Evolutionary conservation across 257 asterid species (phyloP), one percentile per base, ranked within the genome.

Genomic region (Petrea volubilis): DNA sequence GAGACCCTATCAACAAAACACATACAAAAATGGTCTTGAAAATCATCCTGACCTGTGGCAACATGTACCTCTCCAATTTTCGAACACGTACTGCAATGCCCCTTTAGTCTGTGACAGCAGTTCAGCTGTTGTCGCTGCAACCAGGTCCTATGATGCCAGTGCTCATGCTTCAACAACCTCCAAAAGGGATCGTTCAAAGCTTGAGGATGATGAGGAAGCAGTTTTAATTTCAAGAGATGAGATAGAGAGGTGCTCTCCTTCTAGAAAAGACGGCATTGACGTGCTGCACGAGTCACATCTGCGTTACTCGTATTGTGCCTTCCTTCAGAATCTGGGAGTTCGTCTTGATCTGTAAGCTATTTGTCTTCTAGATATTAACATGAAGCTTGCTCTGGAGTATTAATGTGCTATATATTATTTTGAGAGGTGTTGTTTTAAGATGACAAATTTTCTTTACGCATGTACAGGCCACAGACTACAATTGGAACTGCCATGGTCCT

Each of bases 401-500:
- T 14, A n/a, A n/a, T n/a, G n/a, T 38, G 24, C 60, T 65, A 29
- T n/a, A n/a, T 4, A 17, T 17, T 53, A 41, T 64, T 34, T 53
- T 34, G 50, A 36, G 25, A 40, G 15, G 3, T 15, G 68, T 17
- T 31, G 14, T 69, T n/a, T 13, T 43, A 27, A 28, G 69, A 29
- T 41, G 34, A 63, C 62, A 25, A n/a, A n/a, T n/a, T 4, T 1
- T 0, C n/a, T 24, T 36, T 7, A 47, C 21, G 28, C 33, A 50
- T 60, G 70, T 82, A 72, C 87, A 90, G 96, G 80, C 96, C 95
- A 15, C 95, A 86, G 59, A 84, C 88, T 50, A 90, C 96, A 9
- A 81, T 90, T 47, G 95, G 90, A 27, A 88, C 96, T 76, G 93
- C 95, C 68, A 90, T 88, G 93, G 89, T 90, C 78, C 83, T 90